These are phyloP conservation scores for Colletotrichum sublineola DNA, from an alignment of 2,329 filamentous ascomycete species.

Conservation along the genomic window DNA sequence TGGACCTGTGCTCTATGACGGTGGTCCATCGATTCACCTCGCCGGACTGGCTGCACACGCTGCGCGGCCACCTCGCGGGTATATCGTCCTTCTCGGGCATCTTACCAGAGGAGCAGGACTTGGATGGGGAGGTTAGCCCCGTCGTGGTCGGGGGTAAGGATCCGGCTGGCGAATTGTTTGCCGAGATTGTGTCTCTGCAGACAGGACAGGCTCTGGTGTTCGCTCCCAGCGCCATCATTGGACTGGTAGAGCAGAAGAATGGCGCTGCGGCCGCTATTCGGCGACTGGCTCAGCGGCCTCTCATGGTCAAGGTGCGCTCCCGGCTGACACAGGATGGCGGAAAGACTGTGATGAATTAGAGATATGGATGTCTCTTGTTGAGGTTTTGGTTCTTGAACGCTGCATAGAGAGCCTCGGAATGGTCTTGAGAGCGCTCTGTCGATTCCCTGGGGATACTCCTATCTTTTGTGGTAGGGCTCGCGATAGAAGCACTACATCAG, in stretches of 20 bases:
- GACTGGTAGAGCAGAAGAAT: no score
- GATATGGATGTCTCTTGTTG: background rate
- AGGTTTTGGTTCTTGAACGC: background rate
- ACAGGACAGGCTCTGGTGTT: constrained; percentile 63
- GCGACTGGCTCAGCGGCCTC: constrained; percentile 54
- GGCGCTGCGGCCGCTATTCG: constrained; percentile 43
- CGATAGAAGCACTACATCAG: background rate
- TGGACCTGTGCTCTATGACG: constrained; percentile 79
- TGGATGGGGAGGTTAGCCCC: background rate
- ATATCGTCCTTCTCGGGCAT: constrained; percentile 42
- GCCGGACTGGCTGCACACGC: constrained; percentile 50
- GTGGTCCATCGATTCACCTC: constrained; percentile 78
- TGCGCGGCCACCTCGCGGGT: constrained; percentile 50
- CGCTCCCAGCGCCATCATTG: constrained; percentile 56
- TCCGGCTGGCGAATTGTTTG: constrained; percentile 53
- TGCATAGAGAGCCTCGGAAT: background rate
- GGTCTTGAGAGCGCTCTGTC: background rate
- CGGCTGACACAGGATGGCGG: constrained; percentile 62
- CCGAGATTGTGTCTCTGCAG: constrained; percentile 56
- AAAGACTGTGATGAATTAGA: constrained; percentile 58
- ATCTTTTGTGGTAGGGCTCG: background rate
- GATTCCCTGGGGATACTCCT: background rate
- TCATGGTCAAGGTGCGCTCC: constrained; percentile 57
- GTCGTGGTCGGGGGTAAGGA: constrained; percentile 44
- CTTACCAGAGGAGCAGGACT: constrained; percentile 15